Percentiles rank a stretch among this genome's conserved stretches.
Conservation (phyloP, 2,329 filamentous ascomycete species). For the Emericellopsis cladophorae region DNA sequence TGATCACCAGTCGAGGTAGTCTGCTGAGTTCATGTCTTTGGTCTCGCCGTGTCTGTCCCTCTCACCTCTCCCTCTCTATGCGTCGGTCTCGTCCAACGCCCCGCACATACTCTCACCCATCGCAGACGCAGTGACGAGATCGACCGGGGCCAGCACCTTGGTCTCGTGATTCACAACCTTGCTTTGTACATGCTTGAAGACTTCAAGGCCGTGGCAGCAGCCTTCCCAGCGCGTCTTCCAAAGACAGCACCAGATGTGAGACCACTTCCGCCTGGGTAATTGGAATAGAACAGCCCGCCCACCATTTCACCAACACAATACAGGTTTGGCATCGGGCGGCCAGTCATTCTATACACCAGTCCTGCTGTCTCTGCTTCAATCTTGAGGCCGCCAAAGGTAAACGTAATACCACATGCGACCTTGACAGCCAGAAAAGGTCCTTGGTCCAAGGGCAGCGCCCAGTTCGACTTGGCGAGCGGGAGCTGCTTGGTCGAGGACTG, state of each 20-base stretch:
- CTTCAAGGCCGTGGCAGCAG: slow-evolving; percentile 8
- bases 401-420: slow-evolving; percentile 53
- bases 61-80: too few relatives aligned
- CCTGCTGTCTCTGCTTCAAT: slow-evolving; percentile 40
- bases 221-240: slow-evolving; percentile 25
- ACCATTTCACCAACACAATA: slow-evolving; percentile 55
- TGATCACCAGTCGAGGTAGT: too few relatives aligned
- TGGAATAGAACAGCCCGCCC: slow-evolving; percentile 49
- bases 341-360: slow-evolving; percentile 33
- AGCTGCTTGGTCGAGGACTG: slow-evolving; percentile 32
- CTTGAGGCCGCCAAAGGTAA: slow-evolving; percentile 53
- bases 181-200: too few relatives aligned
- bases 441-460: slow-evolving; percentile 45
- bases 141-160: too few relatives aligned
- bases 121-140: too few relatives aligned
- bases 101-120: too few relatives aligned
- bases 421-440: slow-evolving; percentile 50
- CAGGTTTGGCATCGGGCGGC: slow-evolving; percentile 35
- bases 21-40: too few relatives aligned
- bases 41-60: too few relatives aligned
- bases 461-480: slow-evolving; percentile 48
- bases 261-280: slow-evolving; percentile 51
- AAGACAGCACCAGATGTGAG: slow-evolving; percentile 46
- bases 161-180: too few relatives aligned
- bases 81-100: too few relatives aligned